Evolutionary conservation across 768 basidiomycete species (phyloP), one percentile per base, ranked within the genome.

Genomic region (Leccinum boreale): DNA sequence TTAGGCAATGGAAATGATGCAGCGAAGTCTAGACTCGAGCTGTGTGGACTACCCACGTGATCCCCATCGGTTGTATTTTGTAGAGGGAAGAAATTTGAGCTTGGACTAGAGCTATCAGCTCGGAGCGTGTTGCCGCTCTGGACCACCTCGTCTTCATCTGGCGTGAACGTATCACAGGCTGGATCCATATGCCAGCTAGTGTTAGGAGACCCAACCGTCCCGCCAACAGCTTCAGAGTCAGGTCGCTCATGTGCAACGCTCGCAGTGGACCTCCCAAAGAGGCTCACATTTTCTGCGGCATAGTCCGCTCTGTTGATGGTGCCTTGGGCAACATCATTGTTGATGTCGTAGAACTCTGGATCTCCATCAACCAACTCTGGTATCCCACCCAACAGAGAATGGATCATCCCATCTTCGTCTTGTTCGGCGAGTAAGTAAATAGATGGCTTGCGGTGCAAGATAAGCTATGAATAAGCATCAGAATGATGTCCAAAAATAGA

Each of bases 361-460:
- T 63, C 63, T 8, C 49, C 46, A 52, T 71, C 65, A 47, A 67
- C 52, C 5, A 90, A 69, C n/a, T 79, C 75, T 0, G 88, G 87
- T 24, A 90, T 67, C n/a, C 80, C 75, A 47, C 82, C 86, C 17
- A 92, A 75, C 10, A 91, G 64, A 3, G 89, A 86, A 69, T 92
- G 90, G 36, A 90, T 76, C 89, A 90, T 91, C 24, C 90, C 88
- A 3, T 89, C 90, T 61, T 91, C 90, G 23, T 83, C 87, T 65
- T 86, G 87, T 53, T 81, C 76, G 54, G 85, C 79, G 19, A 96
- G 73, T 26, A 73, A 68, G 53, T 79, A 62, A 19, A 90, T 82
- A 55, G 91, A 85, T 14, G 81, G 76, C 69, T 90, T 92, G 57
- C 91, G 83, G 5, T 81, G 75, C 10, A 96, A 71, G 45, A 92